Base-by-base conservation (phyloP, 352 stramenopile species). In the Phytophthora vignae region DNA sequence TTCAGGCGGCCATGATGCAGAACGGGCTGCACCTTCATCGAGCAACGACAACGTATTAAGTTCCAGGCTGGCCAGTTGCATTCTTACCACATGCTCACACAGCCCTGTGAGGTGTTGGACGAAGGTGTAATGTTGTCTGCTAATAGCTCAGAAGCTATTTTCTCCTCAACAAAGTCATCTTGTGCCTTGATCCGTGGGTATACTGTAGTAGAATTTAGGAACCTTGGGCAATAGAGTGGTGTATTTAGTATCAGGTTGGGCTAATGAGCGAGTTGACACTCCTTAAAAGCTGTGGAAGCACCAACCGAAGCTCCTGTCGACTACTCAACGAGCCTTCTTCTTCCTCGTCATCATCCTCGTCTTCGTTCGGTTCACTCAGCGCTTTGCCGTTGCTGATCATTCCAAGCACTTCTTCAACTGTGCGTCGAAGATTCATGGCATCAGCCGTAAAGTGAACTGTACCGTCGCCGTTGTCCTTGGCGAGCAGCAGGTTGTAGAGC, bases 401-500 rank as follows among this genome's bases (percentile, higher is more conserved):
- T 1, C 60, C 64, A 15, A 85, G 29, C 15, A 87, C 50, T 19
- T 79, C 66, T 48, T 78, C 55, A 27, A 88, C 71, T 5, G 75
- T 68, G 1, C 64, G 61, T 31, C 67, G 67, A 6, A 91, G 64
- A 2, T 38, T 67, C 5, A 22, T 58, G 10, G 64, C 52, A 21
- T 76, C 62, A 6, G 19, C 25, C 17, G 17, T 60, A 48, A 71
- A 60, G 17, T 59, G 38, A 0, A 7, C 10, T 12, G 17, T 27
- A 10, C 7, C 44, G 9, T 25, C 25, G 27, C 0, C 46, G n/a
- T 29, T 48, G 10, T 75, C 61, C 36, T 71, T 80, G 5, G 62
- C 52, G 4, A 92, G 44, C 21, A 94, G 63, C n/a, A 97, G 55
- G 57, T 97, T 97, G 74, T 90, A 95, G 2, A 97, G 77, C 21